These are phyloP conservation scores for Epichloe sp. DNA, from an alignment of 2,329 filamentous ascomycete genomes.

Conservation along the genomic window DNA sequence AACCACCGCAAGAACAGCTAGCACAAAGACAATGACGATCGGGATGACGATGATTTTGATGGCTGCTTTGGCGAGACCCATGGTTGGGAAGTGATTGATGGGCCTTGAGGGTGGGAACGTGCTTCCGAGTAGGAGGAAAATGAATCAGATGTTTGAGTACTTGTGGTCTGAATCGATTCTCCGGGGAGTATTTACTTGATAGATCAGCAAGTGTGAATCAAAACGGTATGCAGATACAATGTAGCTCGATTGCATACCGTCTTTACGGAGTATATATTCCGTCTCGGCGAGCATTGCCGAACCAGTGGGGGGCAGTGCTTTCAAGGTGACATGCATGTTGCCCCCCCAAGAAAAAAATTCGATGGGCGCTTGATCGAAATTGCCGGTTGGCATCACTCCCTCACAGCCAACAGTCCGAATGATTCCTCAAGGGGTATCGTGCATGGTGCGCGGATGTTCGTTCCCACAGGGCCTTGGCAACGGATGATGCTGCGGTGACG, in stretches of 20 bases:
- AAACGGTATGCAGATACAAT: neutral
- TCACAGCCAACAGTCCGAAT: neutral
- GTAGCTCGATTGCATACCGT: neutral
- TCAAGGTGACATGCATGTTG: neutral
- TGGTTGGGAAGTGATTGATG: neutral
- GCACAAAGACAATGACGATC: neutral
- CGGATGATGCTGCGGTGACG: neutral
- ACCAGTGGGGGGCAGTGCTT: neutral
- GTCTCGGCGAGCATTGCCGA: neutral
- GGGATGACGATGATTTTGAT: neutral
- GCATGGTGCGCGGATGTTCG: neutral
- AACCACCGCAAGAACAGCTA: neutral
- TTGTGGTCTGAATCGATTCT: no score
- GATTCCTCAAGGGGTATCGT: neutral
- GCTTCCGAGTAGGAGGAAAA: no score
- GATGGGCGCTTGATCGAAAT: neutral
- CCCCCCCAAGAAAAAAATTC: no score
- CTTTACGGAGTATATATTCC: neutral
- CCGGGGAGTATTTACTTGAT: no score
- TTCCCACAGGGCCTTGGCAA: neutral
- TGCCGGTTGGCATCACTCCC: neutral
- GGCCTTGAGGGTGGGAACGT: no score
- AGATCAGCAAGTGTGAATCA: neutral
- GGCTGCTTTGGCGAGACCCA: conserved; percentile 2
- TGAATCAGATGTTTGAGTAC: no score